A percentile compares a stretch with the other conserved stretches of the same genome.
Evolutionary conservation across 352 stramenopile genomes (phyloP).

Genomic region (Globisporangium lucens): DNA sequence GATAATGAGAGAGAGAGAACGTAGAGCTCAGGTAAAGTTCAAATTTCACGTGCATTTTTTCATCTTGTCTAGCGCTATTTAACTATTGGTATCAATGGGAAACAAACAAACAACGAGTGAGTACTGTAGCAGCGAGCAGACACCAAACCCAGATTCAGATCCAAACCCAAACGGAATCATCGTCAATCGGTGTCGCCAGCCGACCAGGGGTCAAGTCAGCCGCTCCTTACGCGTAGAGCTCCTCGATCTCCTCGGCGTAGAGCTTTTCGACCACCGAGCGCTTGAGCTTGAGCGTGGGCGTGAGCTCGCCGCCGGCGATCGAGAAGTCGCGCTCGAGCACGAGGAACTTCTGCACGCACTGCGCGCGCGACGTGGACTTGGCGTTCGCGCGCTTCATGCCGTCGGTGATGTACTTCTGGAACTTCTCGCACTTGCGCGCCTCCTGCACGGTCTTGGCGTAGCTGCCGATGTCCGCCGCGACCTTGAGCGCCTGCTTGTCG

Average conservation of each 20-base stretch:
- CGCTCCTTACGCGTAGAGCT: conserved; percentile 61
- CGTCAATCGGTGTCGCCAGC: not conserved
- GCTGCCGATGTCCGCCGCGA: conserved; percentile 57
- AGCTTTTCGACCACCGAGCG: conserved; percentile 83
- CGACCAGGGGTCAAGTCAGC: not conserved
- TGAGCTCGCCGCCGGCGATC: conserved; percentile 87
- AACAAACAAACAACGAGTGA: not conserved
- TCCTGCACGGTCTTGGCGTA: conserved; percentile 76
- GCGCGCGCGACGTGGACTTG: conserved; percentile 45
- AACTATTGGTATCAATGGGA: not conserved
- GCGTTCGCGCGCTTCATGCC: conserved; percentile 63
- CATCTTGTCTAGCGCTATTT: conserved; percentile 5
- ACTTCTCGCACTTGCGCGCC: conserved; percentile 62
- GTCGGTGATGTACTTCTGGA: conserved; percentile 72
- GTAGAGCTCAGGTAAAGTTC: not conserved
- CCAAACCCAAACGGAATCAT: not conserved
- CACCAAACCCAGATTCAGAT: not conserved
- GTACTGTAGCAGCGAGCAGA: not conserved
- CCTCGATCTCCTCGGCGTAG: conserved; percentile 84
- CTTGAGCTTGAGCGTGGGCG: conserved; percentile 94
- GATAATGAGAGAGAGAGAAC: not conserved
- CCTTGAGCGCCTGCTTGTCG: conserved; percentile 60
- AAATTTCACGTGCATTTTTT: not conserved
- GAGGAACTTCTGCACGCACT: conserved; percentile 76
- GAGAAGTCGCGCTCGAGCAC: conserved; percentile 83